These are phyloP conservation scores for Wickerhamomyces ciferrii DNA, from an alignment of 805 yeast species.

Conservation along the genomic window DNA sequence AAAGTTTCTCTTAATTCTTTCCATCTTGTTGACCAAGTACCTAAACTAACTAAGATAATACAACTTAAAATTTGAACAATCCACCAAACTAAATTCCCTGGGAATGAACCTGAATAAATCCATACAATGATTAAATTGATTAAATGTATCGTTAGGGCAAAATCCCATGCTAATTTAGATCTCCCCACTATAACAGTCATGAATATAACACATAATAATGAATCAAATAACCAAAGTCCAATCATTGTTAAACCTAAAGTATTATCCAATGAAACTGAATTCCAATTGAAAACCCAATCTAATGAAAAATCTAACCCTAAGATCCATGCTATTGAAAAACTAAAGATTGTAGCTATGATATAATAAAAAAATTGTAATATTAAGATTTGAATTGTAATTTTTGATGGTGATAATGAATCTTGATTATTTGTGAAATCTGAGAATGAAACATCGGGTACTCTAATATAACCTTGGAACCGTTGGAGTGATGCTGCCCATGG, in stretches of 20 bases:
- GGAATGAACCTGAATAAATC: conserved; percentile 61
- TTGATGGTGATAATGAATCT: conserved; percentile 50
- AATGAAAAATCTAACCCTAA: conserved; percentile 66
- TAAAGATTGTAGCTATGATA: conserved; percentile 59
- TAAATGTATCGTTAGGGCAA: conserved; percentile 88
- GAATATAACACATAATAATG: conserved; percentile 78
- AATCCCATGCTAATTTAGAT: conserved; percentile 93
- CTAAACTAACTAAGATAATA: conserved; percentile 64
- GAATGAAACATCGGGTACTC: background rate
- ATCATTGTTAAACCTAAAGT: conserved; percentile 76
- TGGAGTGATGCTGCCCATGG: background rate
- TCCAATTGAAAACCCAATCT: conserved; percentile 80
- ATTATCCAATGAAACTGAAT: conserved; percentile 62
- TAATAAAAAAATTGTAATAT: conserved; percentile 78
- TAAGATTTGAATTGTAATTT: conserved; percentile 66
- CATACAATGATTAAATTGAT: conserved; percentile 69
- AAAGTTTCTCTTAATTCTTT: conserved; percentile 84
- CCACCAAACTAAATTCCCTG: conserved; percentile 81
- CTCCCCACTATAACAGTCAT: conserved; percentile 87
- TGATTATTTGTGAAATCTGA: conserved; percentile 8
- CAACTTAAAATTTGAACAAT: conserved; percentile 65
- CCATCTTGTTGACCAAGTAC: conserved; percentile 92
- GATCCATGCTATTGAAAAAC: conserved; percentile 59
- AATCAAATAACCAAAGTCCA: conserved; percentile 75
- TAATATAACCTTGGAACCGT: background rate